Conservation (phyloP, 2,329 filamentous ascomycete genomes). For the Colletotrichum chlorophyti region DNA sequence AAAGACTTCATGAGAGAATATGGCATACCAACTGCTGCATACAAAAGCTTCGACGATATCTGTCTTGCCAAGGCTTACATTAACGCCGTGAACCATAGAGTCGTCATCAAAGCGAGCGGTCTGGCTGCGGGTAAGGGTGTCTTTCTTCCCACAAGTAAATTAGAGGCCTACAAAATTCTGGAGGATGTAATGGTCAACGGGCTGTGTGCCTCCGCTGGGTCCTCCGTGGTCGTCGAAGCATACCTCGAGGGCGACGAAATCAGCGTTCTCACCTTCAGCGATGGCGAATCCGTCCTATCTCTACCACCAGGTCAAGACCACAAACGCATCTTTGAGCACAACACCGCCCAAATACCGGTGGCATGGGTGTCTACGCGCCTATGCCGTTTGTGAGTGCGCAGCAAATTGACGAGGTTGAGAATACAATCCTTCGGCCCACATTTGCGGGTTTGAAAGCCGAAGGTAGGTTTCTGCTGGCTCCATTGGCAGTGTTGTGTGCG, state of each 20-base stretch:
- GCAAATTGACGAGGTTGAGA: slow-evolving; percentile 80
- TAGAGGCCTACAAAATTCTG: slow-evolving; percentile 82
- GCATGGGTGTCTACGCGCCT: slow-evolving; percentile 98
- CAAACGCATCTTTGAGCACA: slow-evolving; percentile 95
- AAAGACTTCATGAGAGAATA: slow-evolving; percentile 98
- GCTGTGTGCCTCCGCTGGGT: slow-evolving; percentile 86
- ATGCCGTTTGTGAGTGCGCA: slow-evolving; percentile 79
- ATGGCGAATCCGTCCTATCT: slow-evolving; percentile 83
- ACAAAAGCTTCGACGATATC: slow-evolving; percentile 83
- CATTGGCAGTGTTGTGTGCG: no score
- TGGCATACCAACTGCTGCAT: slow-evolving; percentile 88
- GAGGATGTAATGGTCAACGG: slow-evolving; percentile 89
- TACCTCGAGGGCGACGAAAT: slow-evolving; percentile 91
- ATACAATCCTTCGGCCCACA: slow-evolving; percentile 84
- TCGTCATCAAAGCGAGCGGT: slow-evolving; percentile 96
- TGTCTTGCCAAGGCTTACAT: slow-evolving; percentile 77
- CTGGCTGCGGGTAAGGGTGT: slow-evolving; percentile 96
- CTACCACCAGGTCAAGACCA: slow-evolving; percentile 95
- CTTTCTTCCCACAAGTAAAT: slow-evolving; percentile 81
- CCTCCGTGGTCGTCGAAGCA: slow-evolving; percentile 95
- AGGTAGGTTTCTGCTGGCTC: no score
- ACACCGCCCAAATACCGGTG: slow-evolving; percentile 90
- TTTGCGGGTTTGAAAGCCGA: slow-evolving; percentile 64
- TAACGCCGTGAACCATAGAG: slow-evolving; percentile 70
- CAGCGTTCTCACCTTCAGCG: slow-evolving; percentile 88